Evolutionary conservation across 208 protist species (phyloP).

Genomic region (Hexamita inflata): DNA sequence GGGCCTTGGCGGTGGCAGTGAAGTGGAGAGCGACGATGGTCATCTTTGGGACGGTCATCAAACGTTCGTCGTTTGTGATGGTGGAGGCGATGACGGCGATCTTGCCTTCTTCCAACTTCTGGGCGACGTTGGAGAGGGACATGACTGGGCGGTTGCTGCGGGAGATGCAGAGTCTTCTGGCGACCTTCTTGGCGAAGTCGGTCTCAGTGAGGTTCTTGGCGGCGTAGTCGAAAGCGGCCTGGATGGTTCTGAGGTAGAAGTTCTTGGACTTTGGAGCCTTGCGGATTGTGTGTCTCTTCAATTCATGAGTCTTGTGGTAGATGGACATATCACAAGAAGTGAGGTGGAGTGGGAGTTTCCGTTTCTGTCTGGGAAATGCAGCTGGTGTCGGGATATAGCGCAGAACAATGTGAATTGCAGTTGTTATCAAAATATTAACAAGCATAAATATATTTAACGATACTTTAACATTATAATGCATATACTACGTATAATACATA

Average conservation of each 20-base stretch:
- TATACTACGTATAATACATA: too few relatives aligned
- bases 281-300: background rate
- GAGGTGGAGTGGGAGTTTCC: too few relatives aligned
- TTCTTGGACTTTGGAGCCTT: constrained; percentile 5
- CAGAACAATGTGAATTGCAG: too few relatives aligned
- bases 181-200: constrained; percentile 90
- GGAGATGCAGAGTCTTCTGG: constrained; percentile 80
- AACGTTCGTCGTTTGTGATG: constrained; percentile 91
- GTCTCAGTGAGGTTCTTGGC: constrained; percentile 63
- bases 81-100: constrained; percentile 91
- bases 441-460: too few relatives aligned
- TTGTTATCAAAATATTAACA: too few relatives aligned
- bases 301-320: background rate
- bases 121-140: constrained; percentile 74
- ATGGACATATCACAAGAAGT: background rate
- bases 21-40: constrained; percentile 88
- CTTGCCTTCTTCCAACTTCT: constrained; percentile 65
- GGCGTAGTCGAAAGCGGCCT: constrained; percentile 1
- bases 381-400: too few relatives aligned
- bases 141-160: constrained; percentile 79
- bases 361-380: too few relatives aligned
- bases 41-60: constrained; percentile 60
- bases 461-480: too few relatives aligned
- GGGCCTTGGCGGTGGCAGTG: constrained; percentile 83
- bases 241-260: background rate